Evolutionary conservation across 371 early-diverging fungal genomes (phyloP).

Genomic region (Mortierella polycephala): DNA sequence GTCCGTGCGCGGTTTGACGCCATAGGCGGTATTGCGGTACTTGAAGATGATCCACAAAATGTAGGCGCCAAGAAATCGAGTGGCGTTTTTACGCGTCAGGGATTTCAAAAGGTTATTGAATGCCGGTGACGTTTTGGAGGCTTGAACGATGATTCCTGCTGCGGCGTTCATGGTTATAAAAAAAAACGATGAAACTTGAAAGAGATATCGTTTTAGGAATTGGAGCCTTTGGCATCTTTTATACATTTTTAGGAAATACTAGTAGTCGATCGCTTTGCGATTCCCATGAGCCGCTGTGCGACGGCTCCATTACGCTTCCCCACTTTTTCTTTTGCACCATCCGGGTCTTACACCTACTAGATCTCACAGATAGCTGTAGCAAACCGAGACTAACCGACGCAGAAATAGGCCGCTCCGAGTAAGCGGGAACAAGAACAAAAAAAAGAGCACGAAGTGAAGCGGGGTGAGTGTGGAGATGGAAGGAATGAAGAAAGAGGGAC

Average conservation of each 20-base stretch:
- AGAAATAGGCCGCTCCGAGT: no score
- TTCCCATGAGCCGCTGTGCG: no score
- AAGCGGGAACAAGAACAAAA: no score
- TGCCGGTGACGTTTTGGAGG: slow-evolving; percentile 17
- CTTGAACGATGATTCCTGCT: slow-evolving; percentile 10
- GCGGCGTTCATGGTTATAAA: slow-evolving; percentile 22
- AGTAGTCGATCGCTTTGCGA: no score
- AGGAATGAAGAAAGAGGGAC: no score
- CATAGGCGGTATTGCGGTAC: slow-evolving; percentile 36
- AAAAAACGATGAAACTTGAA: not conserved
- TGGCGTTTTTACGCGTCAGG: slow-evolving; percentile 29
- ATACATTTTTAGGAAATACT: not conserved
- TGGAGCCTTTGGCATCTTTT: not conserved
- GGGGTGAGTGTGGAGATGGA: no score
- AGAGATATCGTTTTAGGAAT: not conserved
- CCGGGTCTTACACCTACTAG: no score
- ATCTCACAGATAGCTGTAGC: no score
- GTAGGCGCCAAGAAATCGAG: slow-evolving; percentile 21
- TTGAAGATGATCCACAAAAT: slow-evolving; percentile 39
- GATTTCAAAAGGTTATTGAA: slow-evolving; percentile 20
- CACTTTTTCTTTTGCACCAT: no score
- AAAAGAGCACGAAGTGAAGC: no score
- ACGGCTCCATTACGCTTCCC: no score
- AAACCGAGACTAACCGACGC: no score
- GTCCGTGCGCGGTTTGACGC: slow-evolving; percentile 25